Conservation (phyloP, 2,329 filamentous ascomycete species). For the Beauveria caledonica region DNA sequence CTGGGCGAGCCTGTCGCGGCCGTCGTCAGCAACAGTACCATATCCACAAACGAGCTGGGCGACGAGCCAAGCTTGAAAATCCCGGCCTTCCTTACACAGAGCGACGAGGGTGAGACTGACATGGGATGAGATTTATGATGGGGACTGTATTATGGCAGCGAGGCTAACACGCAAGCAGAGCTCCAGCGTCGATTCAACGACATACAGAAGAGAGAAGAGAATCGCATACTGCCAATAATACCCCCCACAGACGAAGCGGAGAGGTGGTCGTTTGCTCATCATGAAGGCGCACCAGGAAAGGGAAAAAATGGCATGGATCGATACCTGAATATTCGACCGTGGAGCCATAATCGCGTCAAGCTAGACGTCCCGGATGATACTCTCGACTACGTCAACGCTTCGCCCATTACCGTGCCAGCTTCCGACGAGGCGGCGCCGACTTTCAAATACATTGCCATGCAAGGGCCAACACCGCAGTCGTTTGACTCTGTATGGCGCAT, state of each 20-base stretch:
- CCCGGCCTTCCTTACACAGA: conserved; percentile 31
- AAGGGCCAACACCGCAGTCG: conserved; percentile 73
- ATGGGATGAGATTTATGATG: not conserved
- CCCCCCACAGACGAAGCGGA: conserved; percentile 26
- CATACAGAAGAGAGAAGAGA: conserved; percentile 44
- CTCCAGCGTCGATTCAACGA: conserved; percentile 40
- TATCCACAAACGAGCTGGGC: conserved; percentile 5
- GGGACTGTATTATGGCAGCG: not conserved
- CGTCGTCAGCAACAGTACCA: conserved; percentile 30
- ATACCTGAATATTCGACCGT: conserved; percentile 85
- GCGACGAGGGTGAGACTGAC: conserved; percentile 24
- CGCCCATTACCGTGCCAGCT: conserved; percentile 52
- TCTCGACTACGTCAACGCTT: conserved; percentile 78
- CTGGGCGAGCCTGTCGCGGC: conserved; percentile 17
- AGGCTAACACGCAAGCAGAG: conserved; percentile 32
- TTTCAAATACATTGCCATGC: conserved; percentile 78
- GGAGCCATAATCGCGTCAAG: conserved; percentile 75
- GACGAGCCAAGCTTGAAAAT: conserved; percentile 20
- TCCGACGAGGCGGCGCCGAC: conserved; percentile 30
- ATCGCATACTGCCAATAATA: conserved; percentile 28
- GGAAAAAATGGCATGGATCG: conserved; percentile 54
- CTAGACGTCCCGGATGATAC: conserved; percentile 67
- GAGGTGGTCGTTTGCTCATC: conserved; percentile 28
- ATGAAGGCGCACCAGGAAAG: conserved; percentile 22
- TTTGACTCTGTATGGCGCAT: conserved; percentile 90